Evolutionary conservation across 495 filamentous ascomycete genomes (phyloP), one percentile per base, ranked within the genome.

Genomic region (Letharia lupina): DNA sequence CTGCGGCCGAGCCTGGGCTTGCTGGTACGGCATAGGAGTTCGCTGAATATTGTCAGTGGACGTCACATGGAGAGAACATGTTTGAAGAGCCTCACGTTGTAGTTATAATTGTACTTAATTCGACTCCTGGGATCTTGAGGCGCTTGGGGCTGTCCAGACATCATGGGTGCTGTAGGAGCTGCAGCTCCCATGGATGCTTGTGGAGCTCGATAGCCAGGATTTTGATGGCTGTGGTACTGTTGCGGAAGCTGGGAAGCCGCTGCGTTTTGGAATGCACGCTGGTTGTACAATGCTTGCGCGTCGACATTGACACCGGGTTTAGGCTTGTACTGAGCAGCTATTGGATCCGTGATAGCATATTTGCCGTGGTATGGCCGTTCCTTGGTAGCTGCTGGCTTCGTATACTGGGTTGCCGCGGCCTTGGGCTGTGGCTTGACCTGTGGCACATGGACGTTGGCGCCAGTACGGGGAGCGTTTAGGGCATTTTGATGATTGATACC

Each of bases 361-460:
- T 73, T 73, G 62, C 71, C 71, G 42, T 69, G 62, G 40, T 71
- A 73, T 31, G 71, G 67, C 35, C 71, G 57, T 60, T 73, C 71
- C 59, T 71, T 73, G 3, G 44, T 54, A 13, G 63, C 52, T 59
- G 62, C 39, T 28, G 61, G 44, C 37, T 64, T 54, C 13, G 64
- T 63, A 4, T 58, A 45, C 31, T 33, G 18, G 28, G 8, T 50
- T 8, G 45, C 39, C 41, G 61, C 35, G 11, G 40, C 47, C 56
- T 50, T 59, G 63, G 48, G 18, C 23, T 66, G 63, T 61, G 65
- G 68, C 56, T 50, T 59, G 63, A 41, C 13, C 23, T 66, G 63
- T 61, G 65, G 68, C 23, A 56, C 40, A 37, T 61, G 61, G 31
- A 61, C 47, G 18, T 62, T 66, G 28, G 64, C 65, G 37, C 65